Evolutionary conservation across 164 flowering plant species (phyloP), one percentile per base, ranked within the genome.

Genomic region (Chimonanthus praecox): DNA sequence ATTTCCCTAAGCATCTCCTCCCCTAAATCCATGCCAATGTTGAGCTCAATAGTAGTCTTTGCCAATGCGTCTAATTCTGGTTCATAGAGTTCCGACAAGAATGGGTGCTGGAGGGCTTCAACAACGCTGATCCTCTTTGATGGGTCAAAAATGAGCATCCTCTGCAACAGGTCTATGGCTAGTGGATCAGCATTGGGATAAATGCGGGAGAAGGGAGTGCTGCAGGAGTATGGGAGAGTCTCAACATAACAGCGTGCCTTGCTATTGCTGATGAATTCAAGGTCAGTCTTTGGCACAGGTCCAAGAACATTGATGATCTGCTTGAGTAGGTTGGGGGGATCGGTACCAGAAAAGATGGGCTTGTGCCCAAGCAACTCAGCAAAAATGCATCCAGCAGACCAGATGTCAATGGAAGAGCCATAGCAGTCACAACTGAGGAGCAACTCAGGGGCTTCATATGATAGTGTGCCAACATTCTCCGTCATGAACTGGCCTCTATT

Each of bases 381-480:
- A 77, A 92, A 92, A 74, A 91, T 91, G 81, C 97, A 92, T 70
- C 97, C 97, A 43, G 91, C 98, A 46, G 98, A 92, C 98, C 98
- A 92, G 54, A 92, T 93, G 74, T 92, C 98, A 67, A 92, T 89
- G 16, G 98, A 87, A 49, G 96, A 85, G n/a, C 90, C 94, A 69
- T 92, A 92, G 78, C 91, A 87, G 80, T 91, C 96, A 72, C 98
- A 91, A 83, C 94, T 89, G 58, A 92, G 92, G 7, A 92, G 93
- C 6, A 92, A 91, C 75, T 92, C 98, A 15, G 98, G 98, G 49
- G 98, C 98, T 20, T 96, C 80, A 79, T 92, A 92, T 96, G 96
- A 92, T 66, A 96, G 94, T 7, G 97, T 92, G 62, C 90, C 97
- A 45, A 92, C 98, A 79, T 92, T 91, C 81, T 92, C 98, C 0